Conservation (phyloP, 2,329 filamentous ascomycete genomes). For the Calycina herbarum region DNA sequence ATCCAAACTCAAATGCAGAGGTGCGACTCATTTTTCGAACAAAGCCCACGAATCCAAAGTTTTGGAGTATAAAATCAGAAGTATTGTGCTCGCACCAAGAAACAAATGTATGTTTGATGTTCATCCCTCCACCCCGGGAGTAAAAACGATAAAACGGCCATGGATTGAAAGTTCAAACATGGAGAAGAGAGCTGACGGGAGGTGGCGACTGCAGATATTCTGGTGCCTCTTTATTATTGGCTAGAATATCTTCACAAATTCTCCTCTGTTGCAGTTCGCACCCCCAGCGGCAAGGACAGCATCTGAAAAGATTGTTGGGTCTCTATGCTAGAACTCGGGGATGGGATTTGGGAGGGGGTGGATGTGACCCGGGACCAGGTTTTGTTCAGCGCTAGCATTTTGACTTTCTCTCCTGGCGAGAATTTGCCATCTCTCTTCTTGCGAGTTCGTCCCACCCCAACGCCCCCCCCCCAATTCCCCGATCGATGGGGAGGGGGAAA, state of each 20-base stretch:
- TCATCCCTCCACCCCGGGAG: background rate
- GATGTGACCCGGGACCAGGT: background rate
- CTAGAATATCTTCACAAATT: no score
- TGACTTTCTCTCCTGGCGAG: background rate
- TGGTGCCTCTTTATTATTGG: no score
- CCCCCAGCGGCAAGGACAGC: background rate
- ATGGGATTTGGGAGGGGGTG: background rate
- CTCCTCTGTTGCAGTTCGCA: background rate
- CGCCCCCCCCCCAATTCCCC: no score
- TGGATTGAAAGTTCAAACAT: no score
- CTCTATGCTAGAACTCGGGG: background rate
- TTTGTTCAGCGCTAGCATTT: background rate
- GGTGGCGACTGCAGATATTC: no score
- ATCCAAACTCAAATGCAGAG: no score
- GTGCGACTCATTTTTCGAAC: no score
- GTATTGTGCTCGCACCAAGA: no score
- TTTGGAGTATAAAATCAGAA: no score
- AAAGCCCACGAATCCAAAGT: no score
- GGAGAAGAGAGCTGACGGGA: no score
- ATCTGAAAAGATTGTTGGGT: background rate
- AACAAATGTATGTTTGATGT: background rate
- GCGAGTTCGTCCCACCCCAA: background rate
- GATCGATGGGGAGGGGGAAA: background rate
- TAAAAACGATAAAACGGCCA: no score
- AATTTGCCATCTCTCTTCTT: background rate